These are phyloP conservation scores for Oehlia diaphana DNA, from an alignment of 192 early-diverging fungal genomes.

Conservation along the genomic window DNA sequence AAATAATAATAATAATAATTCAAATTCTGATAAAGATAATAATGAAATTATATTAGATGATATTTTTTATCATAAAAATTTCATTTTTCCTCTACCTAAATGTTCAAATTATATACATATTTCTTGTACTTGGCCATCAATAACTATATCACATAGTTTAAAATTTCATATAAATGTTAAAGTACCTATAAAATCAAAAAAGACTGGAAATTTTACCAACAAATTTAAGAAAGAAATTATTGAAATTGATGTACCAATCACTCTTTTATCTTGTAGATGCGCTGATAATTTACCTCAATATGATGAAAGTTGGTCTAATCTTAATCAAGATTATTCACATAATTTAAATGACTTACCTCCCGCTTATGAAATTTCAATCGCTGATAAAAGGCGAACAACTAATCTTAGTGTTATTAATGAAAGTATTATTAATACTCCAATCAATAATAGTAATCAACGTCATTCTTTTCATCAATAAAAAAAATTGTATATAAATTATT, in stretches of 20 bases:
- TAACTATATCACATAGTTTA: slow-evolving; percentile 1
- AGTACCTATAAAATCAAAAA: background rate
- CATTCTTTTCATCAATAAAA: too few relatives aligned
- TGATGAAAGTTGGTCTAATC: background rate
- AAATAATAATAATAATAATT: background rate
- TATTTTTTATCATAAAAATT: slow-evolving; percentile 9
- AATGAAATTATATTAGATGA: background rate
- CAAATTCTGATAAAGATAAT: background rate
- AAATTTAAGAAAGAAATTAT: slow-evolving; percentile 18
- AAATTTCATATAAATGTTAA: slow-evolving; percentile 3
- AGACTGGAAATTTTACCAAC: background rate
- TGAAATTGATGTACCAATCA: background rate
- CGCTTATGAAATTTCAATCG: background rate
- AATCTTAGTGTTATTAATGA: too few relatives aligned
- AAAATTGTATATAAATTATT: too few relatives aligned
- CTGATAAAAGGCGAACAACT: too few relatives aligned
- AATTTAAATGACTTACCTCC: background rate
- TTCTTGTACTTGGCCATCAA: background rate
- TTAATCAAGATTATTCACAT: background rate
- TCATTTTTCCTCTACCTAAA: slow-evolving; percentile 16
- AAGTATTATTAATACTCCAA: too few relatives aligned
- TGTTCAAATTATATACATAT: background rate
- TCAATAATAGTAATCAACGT: too few relatives aligned
- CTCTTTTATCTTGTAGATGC: background rate
- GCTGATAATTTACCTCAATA: background rate